These are phyloP conservation scores for Yamadazyma dushanensis DNA, from an alignment of 1,139 yeast species.

Conservation along the genomic window DNA sequence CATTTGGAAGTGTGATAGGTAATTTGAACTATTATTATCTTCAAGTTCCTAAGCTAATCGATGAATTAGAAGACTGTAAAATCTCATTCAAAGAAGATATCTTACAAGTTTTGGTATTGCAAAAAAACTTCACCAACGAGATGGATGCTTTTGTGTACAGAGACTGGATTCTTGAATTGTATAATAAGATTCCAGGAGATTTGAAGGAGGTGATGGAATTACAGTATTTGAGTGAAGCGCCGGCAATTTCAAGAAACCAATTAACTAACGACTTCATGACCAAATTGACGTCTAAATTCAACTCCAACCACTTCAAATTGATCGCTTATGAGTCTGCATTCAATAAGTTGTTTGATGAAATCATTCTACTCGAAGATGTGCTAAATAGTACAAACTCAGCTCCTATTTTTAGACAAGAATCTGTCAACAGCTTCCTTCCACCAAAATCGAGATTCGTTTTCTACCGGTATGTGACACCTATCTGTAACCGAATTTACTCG, in stretches of 20 bases:
- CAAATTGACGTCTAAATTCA: conserved; percentile 38
- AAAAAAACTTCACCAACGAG: conserved; percentile 34
- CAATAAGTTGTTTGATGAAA: conserved; percentile 30
- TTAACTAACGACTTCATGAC: conserved; percentile 35
- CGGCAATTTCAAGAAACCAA: conserved; percentile 34
- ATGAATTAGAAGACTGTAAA: conserved; percentile 63
- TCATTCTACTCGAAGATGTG: conserved; percentile 43
- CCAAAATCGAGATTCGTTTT: conserved; percentile 30
- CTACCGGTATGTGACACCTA: conserved; percentile 47
- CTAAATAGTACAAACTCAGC: conserved; percentile 24
- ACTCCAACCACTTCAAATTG: conserved; percentile 36
- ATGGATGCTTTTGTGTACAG: conserved; percentile 32
- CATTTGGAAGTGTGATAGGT: conserved; percentile 40
- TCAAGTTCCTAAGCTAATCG: conserved; percentile 58
- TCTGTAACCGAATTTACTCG: conserved; percentile 40
- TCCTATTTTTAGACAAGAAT: conserved; percentile 30
- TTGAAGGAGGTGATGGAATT: conserved; percentile 36
- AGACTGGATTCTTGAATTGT: conserved; percentile 43
- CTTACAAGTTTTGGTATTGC: conserved; percentile 55
- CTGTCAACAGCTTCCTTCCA: conserved; percentile 20
- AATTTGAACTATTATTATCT: conserved; percentile 48
- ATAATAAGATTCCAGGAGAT: conserved; percentile 35
- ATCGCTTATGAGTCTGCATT: conserved; percentile 46
- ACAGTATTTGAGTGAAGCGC: conserved; percentile 25
- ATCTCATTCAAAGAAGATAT: conserved; percentile 65